Percentiles rank a stretch among this genome's conserved stretches.
Conservation (phyloP, 106 monocot genomes). For the Allium fistulosum region DNA sequence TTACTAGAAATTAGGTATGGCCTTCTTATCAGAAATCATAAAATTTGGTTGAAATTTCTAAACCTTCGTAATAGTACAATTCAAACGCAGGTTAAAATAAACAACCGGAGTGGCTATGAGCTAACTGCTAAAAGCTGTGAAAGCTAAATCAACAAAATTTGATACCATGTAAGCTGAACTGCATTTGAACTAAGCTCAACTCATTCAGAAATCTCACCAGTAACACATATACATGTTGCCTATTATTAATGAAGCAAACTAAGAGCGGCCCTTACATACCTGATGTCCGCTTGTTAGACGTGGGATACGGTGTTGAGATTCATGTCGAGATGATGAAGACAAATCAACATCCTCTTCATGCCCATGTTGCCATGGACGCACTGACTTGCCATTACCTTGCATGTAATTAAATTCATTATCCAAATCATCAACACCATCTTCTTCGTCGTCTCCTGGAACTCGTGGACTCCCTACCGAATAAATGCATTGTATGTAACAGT, state of each 20-base stretch:
- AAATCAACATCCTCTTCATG: constrained; percentile 43
- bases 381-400: constrained; percentile 33
- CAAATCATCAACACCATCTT: constrained; percentile 74
- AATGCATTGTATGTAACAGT: no score
- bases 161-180: background rate
- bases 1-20: no score
- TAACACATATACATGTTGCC: no score
- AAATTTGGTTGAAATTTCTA: no score
- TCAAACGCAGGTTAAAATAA: no score
- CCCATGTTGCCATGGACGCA: constrained; percentile 24
- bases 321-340: constrained; percentile 63
- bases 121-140: no score
- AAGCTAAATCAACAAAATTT: no score
- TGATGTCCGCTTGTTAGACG: constrained; percentile 25
- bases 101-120: no score
- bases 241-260: no score
- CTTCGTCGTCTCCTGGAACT: constrained; percentile 87
- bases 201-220: no score
- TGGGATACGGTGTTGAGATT: constrained; percentile 34
- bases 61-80: no score
- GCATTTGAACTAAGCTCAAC: background rate
- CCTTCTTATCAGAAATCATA: no score
- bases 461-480: constrained; percentile 50
- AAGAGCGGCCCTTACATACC: constrained; percentile 35
- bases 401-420: constrained; percentile 63